Evolutionary conservation across 805 yeast genomes (phyloP), one percentile per base, ranked within the genome.

Genomic region (Ogataea nakhonphanomensis): DNA sequence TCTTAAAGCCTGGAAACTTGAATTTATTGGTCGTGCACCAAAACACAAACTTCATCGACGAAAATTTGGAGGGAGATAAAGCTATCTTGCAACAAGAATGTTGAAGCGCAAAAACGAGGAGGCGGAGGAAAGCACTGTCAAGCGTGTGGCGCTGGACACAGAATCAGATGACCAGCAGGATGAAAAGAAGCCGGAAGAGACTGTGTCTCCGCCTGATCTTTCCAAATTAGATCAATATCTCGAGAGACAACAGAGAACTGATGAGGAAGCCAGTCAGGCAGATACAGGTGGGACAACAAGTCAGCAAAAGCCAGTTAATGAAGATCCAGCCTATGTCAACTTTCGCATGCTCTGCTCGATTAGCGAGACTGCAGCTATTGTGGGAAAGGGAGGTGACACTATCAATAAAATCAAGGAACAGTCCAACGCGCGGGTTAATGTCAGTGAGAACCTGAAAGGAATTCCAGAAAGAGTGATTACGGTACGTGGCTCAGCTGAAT

Each of bases 311-410:
- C 53, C 51, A 8, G 56, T 57, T 35, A 43, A 69, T 28, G 70
- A 68, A 31, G 84, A 78, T 45, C 78, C 83, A 5, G 77, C 83
- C 0, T 76, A 75, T 48, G 78, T 82, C 4, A 79, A 77, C 50
- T 68, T 85, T 59, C 70, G 95, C 46, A 81, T 85, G 86, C 69
- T 81, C 36, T 82, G 90, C 50, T 73, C 78, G 3, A 84, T 82
- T 11, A 81, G 78, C 50, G 90, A 86, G 54, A 90, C 95, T 1
- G 79, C 85, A 3, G 60, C 74, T 14, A 70, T 85, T 33, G 91
- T 85, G 11, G 95, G 95, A 0, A 81, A 81, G 50, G 83, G 82
- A 41, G 95, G 95, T n/a, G 87, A 81, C 42, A 75, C 72, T 11
- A 83, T 85, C 35, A 70, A 74, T 30, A 80, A 71, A 44, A 73